Base-by-base conservation (phyloP, 2,329 filamentous ascomycete genomes). In the Pseudogymnoascus sp. region DNA sequence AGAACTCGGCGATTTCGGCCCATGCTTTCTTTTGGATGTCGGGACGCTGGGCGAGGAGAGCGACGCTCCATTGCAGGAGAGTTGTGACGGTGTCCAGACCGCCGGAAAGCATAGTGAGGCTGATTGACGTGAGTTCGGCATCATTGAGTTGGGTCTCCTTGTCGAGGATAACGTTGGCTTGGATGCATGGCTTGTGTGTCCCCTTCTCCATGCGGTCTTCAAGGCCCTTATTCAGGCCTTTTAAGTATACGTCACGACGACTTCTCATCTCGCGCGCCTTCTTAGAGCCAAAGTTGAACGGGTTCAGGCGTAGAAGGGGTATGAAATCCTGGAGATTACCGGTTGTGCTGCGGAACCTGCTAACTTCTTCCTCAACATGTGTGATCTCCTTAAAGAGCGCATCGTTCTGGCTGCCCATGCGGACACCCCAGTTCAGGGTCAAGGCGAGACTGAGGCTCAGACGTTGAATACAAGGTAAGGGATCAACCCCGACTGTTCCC, bases 401-500 rank as follows among this genome's bases (percentile, higher is more conserved):
- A 60, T 84, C 79, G n/a, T 86, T 76, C 60, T 84, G 79, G 14
- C 78, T 82, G 11, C 76, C 77, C 71, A 88, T 80, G 0, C 85
- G 78, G 0, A 80, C 79, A 0, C 85, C 86, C 83, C 84, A 88
- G 68, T 88, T 88, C 14, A 88, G 73, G 0, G 85, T 88, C 25
- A 88, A 70, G 0, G 83, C 79, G 2, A 88, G 75, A n/a, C 81
- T 85, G 3, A 88, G 72, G 11, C 79, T 82, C 0, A 88, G 76
- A 0, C 85, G 80, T 66, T 87, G 85, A 50, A 88, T 86, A 80
- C 86, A 84, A 0, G 84, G 82, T 82, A 87, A 84, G 0, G 85
- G 84, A 61, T 88, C 82, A 0, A 87, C 79, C 0, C 82, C 76
- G 1, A 73, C 73, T 1, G 72, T 72, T 0, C 85, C 85, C 1